A percentile compares a stretch with the other conserved stretches of the same genome.
Evolutionary conservation across 192 early-diverging fungal species (phyloP).

Genomic region (Coemansia sp.): DNA sequence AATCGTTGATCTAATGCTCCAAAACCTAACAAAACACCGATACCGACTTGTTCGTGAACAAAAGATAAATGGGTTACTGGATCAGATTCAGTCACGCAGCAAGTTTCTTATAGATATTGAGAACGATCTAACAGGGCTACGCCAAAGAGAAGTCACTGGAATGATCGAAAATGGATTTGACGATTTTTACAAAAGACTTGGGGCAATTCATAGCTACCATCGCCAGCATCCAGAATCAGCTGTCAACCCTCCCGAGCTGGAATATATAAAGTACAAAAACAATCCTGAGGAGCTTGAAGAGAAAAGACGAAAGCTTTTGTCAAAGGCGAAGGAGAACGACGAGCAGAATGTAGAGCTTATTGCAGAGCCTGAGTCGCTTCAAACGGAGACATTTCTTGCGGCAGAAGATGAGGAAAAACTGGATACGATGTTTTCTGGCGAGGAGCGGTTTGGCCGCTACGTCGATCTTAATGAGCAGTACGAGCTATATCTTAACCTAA

Average conservation of each 20-base stretch:
- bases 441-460: constrained; percentile 81
- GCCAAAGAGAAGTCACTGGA: constrained; percentile 67
- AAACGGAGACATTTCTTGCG: constrained; percentile 28
- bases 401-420: constrained; percentile 54
- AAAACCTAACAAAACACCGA: constrained; percentile 76
- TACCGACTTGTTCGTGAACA: constrained; percentile 83
- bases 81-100: constrained; percentile 68
- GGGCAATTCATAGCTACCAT: constrained; percentile 78
- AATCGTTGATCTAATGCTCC: constrained; percentile 76
- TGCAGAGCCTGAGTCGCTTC: background rate
- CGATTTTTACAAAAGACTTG: constrained; percentile 85
- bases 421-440: constrained; percentile 90
- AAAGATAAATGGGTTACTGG: constrained; percentile 66
- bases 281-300: constrained; percentile 54
- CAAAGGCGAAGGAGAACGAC: constrained; percentile 18
- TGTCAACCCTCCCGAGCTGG: constrained; percentile 80
- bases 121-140: constrained; percentile 67
- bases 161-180: constrained; percentile 75
- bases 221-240: constrained; percentile 71
- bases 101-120: constrained; percentile 65
- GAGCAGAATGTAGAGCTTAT: constrained; percentile 11
- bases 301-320: constrained; percentile 41
- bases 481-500: constrained; percentile 83
- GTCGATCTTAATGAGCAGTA: constrained; percentile 83
- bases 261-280: constrained; percentile 61